phyloP scores from a whole-genome alignment of 2,329 filamentous ascomycete genomes.

The Colletotrichum sp. region DNA sequence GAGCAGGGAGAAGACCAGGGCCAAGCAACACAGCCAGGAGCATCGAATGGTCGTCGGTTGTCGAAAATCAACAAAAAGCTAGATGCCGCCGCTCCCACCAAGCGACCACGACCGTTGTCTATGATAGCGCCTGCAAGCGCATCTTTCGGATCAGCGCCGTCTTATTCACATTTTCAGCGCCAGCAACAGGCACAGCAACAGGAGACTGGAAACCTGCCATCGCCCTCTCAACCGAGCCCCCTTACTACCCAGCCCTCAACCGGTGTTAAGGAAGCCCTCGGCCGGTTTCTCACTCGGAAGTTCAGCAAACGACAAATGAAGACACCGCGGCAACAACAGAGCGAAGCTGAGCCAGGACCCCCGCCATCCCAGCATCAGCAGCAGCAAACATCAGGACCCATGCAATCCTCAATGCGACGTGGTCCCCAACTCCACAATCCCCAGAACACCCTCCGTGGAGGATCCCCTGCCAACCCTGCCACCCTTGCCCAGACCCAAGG shows the following conservation, averaged over 20 bases:
- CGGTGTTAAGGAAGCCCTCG: conserved; percentile 10
- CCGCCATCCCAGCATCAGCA: not conserved
- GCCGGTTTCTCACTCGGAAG: not conserved
- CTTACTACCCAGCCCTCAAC: not conserved
- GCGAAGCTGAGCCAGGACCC: not conserved
- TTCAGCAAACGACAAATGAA: not conserved
- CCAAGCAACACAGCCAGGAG: not conserved
- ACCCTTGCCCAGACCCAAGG: not conserved
- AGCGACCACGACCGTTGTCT: not conserved
- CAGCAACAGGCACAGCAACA: not conserved
- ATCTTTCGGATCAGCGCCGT: not conserved
- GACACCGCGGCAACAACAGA: not conserved
- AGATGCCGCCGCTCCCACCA: not conserved
- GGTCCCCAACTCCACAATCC: conserved; percentile 20
- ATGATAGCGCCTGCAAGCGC: conserved; percentile 10
- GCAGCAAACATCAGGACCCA: not conserved
- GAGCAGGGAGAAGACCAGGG: not conserved
- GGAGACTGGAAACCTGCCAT: not conserved
- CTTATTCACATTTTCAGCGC: not conserved
- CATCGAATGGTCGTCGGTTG: not conserved
- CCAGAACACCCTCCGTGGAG: conserved; percentile 13
- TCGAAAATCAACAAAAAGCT: not conserved
- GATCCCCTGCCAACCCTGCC: not conserved
- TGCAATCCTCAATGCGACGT: conserved; percentile 15
- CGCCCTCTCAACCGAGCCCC: not conserved